Percentiles rank a stretch among this genome's conserved stretches.
Conservation (phyloP, 345 rosid genomes). For the Eucalyptus urophylla region DNA sequence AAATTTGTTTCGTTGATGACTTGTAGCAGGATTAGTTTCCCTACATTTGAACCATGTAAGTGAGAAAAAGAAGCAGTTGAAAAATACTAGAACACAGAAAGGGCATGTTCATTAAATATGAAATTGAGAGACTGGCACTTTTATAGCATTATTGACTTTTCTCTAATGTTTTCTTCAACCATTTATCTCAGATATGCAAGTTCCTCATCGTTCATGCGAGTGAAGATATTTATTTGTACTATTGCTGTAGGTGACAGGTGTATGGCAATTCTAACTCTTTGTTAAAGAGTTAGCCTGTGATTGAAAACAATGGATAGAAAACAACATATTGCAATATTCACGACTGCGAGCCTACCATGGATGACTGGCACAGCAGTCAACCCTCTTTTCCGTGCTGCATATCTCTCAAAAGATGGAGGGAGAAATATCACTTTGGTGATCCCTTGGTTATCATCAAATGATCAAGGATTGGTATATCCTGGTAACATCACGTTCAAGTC, state of each 20-base stretch:
- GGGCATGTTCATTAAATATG: not conserved
- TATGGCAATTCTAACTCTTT: not conserved
- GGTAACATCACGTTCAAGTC: constrained; percentile 35
- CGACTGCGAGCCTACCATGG: constrained; percentile 97
- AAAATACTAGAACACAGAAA: not conserved
- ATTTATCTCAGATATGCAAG: not conserved
- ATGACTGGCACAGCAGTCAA: constrained; percentile 96
- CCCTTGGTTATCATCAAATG: constrained; percentile 76
- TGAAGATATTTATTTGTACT: not conserved
- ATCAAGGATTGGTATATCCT: constrained; percentile 76
- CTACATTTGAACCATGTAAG: not conserved
- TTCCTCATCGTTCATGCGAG: not conserved
- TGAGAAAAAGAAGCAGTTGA: not conserved
- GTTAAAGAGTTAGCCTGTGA: not conserved
- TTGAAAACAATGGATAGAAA: constrained; percentile 35
- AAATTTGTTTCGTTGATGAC: not conserved
- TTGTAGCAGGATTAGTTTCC: not conserved
- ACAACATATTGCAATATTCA: constrained; percentile 68
- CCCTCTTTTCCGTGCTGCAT: constrained; percentile 94
- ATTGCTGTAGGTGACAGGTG: not conserved
- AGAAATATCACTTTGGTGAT: constrained; percentile 72
- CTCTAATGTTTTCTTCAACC: not conserved
- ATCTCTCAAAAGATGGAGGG: constrained; percentile 63
- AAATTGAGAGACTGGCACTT: not conserved
- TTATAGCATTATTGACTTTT: not conserved